These are phyloP conservation scores for Ilex paraguariensis DNA, from an alignment of 305 asterid genomes.

Conservation along the genomic window DNA sequence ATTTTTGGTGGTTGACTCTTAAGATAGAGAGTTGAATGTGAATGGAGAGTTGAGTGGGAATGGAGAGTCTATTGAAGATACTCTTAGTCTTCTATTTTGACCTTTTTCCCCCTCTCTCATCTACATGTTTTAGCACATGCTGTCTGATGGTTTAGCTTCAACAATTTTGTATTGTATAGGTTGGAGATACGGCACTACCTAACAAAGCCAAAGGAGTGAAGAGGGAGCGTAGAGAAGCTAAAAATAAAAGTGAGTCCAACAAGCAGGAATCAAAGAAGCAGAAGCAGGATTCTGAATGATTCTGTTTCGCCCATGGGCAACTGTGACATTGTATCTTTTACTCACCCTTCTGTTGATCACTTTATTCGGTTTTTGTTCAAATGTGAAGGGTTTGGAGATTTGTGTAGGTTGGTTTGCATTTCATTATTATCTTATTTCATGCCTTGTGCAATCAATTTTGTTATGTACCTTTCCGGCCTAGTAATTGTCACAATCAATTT, in stretches of 20 bases:
- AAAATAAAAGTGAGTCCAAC: slow-evolving; percentile 36
- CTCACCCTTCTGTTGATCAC: too few species aligned
- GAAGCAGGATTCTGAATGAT: slow-evolving; percentile 51
- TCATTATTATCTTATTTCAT: too few species aligned
- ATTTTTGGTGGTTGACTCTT: background rate
- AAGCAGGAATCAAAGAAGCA: slow-evolving; percentile 54
- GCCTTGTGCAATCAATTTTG: too few species aligned
- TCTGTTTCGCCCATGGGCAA: slow-evolving; percentile 1
- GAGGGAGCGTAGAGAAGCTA: slow-evolving; percentile 86
- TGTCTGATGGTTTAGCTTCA: background rate
- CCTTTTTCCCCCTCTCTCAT: background rate
- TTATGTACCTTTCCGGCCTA: too few species aligned
- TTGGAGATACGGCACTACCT: slow-evolving; percentile 58
- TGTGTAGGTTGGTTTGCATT: too few species aligned
- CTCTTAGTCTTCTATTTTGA: background rate
- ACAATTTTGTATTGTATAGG: slow-evolving; percentile 24
- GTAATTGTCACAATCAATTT: too few species aligned
- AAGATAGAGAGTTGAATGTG: background rate
- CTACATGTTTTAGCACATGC: background rate
- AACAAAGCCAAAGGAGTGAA: slow-evolving; percentile 72
- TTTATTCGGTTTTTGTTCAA: too few species aligned
- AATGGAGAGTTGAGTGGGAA: background rate
- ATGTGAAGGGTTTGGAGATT: too few species aligned
- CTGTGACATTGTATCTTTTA: too few species aligned
- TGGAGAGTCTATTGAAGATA: too few species aligned